phyloP scores from a whole-genome alignment of 768 basidiomycete species.

The Roridomyces roridus region DNA sequence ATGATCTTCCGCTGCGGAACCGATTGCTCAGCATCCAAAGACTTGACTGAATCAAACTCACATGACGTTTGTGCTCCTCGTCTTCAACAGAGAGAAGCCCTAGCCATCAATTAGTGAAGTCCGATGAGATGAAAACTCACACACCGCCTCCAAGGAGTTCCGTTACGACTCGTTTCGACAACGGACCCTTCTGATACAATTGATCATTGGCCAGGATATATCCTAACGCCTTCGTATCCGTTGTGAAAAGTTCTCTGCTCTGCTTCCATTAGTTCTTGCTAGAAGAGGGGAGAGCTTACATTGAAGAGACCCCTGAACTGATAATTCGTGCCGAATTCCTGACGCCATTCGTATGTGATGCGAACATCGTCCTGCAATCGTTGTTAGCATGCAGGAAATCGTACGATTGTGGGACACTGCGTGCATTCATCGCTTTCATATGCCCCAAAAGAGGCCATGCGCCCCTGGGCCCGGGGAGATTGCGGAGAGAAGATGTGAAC shows the following conservation, averaged over 20 bases:
- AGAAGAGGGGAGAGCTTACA: not conserved
- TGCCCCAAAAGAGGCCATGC: not conserved
- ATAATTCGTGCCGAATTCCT: not conserved
- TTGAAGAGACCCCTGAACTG: not conserved
- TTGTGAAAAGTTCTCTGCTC: too few species aligned
- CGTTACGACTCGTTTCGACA: too few species aligned
- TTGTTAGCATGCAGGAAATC: too few species aligned
- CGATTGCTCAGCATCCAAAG: not conserved
- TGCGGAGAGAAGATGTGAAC: not conserved
- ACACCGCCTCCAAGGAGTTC: too few species aligned
- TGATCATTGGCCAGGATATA: too few species aligned
- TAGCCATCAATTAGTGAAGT: not conserved
- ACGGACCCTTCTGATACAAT: too few species aligned
- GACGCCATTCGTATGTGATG: not conserved
- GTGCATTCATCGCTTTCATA: not conserved
- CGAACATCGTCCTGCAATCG: too few species aligned
- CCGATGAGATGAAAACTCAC: too few species aligned
- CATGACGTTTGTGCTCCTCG: constrained; percentile 11
- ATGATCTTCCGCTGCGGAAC: not conserved
- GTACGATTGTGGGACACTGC: not conserved
- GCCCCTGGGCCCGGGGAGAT: constrained; percentile 7
- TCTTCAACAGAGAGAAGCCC: constrained; percentile 1
- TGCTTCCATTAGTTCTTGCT: too few species aligned
- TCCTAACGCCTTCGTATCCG: too few species aligned
- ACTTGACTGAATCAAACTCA: not conserved